Evolutionary conservation across 495 filamentous ascomycete genomes (phyloP), one percentile per base, ranked within the genome.

Genomic region (Aspergillus cristatus): DNA sequence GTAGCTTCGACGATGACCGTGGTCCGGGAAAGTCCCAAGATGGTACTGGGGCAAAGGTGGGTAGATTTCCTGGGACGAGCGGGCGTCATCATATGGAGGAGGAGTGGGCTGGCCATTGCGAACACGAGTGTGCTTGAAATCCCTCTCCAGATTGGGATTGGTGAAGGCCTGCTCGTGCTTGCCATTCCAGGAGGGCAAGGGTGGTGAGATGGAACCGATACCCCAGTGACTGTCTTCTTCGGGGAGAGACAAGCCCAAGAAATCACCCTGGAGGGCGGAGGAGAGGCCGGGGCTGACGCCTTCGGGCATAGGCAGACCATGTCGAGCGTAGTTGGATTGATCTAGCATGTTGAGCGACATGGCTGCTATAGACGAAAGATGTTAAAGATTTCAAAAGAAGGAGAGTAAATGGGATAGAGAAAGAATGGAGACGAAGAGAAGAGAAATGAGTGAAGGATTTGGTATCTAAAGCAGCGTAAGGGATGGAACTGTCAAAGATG

Each of bases 51-150:
- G 35, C 38, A 35, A 8, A 4, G 20, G 25, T 22, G 3, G 13
- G 24, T 38, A 44, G n/a, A 42, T 10, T 14, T 35, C 41, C 12
- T 35, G 38, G 26, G 7, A 42, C 11, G 20, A 11, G 26, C 37
- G 40, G 15, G 44, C 48, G 20, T 59, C 63, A 14, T 58, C 50
- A 31, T 53, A 55, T 7, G 59, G 62, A 0, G 63, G 63, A 2
- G 65, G 65, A 2, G 65, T 68, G 15, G 63, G 61, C 22, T 67
- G 65, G 13, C 65, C 65, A 34, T 68, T 63, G 29, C 58, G 55
- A 20, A 68, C 55, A 25, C 60, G 59, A 13, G 60, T 41, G 34
- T 64, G 58, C 40, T 58, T 62, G 13, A 58, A 43, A 31, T 58
- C 60, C 31, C 56, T 49, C 20, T 62, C 53, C 16, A 60, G 35